Evolutionary conservation across 352 stramenopile species (phyloP), one percentile per base, ranked within the genome.

Genomic region (Phytopythium vexans): DNA sequence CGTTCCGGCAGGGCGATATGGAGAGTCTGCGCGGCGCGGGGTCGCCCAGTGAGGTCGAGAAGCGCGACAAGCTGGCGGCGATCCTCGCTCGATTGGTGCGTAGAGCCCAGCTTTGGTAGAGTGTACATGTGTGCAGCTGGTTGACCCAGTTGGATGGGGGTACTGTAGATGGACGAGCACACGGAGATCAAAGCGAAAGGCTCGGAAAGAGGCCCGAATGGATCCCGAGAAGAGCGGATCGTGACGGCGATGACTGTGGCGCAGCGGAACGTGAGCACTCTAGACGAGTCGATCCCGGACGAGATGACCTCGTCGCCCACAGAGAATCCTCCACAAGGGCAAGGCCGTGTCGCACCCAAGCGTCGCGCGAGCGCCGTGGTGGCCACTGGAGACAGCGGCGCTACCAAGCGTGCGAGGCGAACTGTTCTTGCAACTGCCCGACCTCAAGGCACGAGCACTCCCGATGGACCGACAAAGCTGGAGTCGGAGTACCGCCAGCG

Each of bases 1-100:
- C 68, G 1, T 68, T 59, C 41, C 68, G 68, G 27, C 72, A 71
- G 60, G 60, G 64, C 41, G 68, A 77, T 31, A 71, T 70, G 60
- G 56, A 46, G n/a, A 57, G 51, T 0, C 38, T 77, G 49, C 68
- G 68, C 41, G 64, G 68, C 41, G 58, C 64, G 37, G 68, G 61
- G 6, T 58, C 60, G 16, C 54, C 64, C n/a, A 66, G 68, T 36
- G 68, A 73, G 41, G 57, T 73, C 33, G 61, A 68, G n/a, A 59
- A 61, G 55, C 68, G 68, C 48, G 64, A 70, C 57, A 77, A 71
- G 44, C 40, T 77, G 58, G 45, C 73, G n/a, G 61, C 47, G 1
- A 71, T 77, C 9, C 54, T 77, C 42, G 39, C 49, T 0, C 44
- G 46, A 49, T 54, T 73, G 60, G 68, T 76, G 49, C 12, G 62